These are phyloP conservation scores for Phialophora chinensis DNA, from an alignment of 2,329 filamentous ascomycete species.

Conservation along the genomic window DNA sequence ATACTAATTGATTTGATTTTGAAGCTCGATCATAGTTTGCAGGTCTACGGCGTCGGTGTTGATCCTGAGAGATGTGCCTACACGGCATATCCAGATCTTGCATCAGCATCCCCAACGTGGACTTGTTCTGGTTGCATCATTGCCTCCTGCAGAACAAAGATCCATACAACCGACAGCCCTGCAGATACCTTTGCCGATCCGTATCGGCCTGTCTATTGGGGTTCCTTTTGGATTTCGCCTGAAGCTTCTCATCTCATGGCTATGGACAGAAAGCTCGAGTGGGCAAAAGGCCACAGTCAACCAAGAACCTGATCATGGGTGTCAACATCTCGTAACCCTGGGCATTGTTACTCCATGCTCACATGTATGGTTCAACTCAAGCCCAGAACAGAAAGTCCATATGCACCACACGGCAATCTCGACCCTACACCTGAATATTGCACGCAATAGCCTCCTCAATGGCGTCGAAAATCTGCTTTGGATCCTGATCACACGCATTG, in stretches of 20 bases:
- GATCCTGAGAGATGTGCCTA: background rate
- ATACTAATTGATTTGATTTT: background rate
- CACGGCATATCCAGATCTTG: background rate
- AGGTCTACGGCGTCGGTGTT: background rate
- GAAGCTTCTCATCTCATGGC: background rate
- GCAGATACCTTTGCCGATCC: background rate
- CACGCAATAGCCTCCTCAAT: conserved; percentile 9
- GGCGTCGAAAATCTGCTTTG: background rate
- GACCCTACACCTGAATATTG: background rate
- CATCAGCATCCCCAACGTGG: background rate
- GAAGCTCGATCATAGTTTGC: background rate
- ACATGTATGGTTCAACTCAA: background rate
- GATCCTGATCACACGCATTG: conserved; percentile 14
- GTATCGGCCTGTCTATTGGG: no score
- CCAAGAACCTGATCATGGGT: background rate
- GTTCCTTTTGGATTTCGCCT: background rate
- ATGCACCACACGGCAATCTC: background rate
- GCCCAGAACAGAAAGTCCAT: background rate
- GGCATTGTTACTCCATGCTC: background rate
- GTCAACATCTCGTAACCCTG: background rate
- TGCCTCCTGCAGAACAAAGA: background rate
- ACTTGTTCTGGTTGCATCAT: background rate
- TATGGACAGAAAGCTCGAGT: background rate
- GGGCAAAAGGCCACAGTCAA: background rate
- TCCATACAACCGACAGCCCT: background rate